phyloP scores from a whole-genome alignment of 1,139 yeast species.

The Hyphopichia burtonii region DNA sequence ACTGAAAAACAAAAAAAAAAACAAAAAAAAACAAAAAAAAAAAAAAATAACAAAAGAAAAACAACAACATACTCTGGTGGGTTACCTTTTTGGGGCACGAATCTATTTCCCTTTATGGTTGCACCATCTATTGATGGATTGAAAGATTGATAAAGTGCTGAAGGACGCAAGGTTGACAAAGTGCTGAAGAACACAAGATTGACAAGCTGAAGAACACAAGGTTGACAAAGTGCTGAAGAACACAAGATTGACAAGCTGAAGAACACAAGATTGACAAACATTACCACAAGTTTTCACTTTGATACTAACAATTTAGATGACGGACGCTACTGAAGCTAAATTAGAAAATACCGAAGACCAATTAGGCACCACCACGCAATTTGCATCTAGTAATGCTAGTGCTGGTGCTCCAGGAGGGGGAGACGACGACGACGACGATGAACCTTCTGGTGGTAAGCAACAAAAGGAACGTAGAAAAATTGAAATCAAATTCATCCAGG shows the following conservation, averaged over 20 bases:
- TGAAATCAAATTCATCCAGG: constrained; percentile 95
- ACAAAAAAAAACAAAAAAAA: not conserved
- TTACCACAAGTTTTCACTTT: constrained; percentile 6
- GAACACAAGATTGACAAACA: not conserved
- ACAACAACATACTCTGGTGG: no score
- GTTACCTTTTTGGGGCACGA: constrained; percentile 27
- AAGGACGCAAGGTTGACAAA: no score
- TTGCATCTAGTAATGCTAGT: constrained; percentile 14
- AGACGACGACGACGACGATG: constrained; percentile 70
- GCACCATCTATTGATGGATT: constrained; percentile 16
- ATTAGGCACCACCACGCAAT: constrained; percentile 21
- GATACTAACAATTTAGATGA: constrained; percentile 21
- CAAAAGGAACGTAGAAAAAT: constrained; percentile 91
- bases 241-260: not conserved
- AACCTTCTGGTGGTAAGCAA: constrained; percentile 51
- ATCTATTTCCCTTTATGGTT: constrained; percentile 25
- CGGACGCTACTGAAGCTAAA: constrained; percentile 41
- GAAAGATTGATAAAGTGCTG: no score
- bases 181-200: not conserved
- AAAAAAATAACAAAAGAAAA: not conserved
- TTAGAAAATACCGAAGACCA: constrained; percentile 38
- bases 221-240: not conserved
- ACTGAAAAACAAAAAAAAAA: not conserved
- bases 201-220: not conserved
- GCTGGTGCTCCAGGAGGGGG: constrained; percentile 22